Evolutionary conservation across 768 basidiomycete genomes (phyloP).

Genomic region (Rhodotorula paludigena): DNA sequence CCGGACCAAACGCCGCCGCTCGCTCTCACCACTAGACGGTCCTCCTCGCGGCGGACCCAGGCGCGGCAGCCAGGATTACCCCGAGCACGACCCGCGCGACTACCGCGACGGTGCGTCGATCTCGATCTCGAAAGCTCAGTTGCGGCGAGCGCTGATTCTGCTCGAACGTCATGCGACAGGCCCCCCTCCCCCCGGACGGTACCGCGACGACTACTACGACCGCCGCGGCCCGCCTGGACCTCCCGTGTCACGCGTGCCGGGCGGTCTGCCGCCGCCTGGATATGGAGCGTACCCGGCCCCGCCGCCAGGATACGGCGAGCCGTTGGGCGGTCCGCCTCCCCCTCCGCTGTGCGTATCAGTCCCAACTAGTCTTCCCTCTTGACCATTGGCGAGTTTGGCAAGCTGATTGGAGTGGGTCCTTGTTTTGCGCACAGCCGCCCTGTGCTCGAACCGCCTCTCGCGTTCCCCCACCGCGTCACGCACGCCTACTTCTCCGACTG

Average conservation of each 20-base stretch:
- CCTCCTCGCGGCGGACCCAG: not conserved
- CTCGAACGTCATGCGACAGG: not conserved
- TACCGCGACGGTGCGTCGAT: not conserved
- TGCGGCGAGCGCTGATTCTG: not conserved
- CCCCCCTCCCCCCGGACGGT: not conserved
- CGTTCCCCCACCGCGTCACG: conserved; percentile 30
- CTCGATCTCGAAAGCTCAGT: not conserved
- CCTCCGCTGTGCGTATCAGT: not conserved
- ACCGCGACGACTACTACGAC: not conserved
- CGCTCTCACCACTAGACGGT: not conserved
- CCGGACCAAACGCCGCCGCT: conserved; percentile 4
- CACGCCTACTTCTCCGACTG: conserved; percentile 39
- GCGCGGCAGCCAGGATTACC: not conserved
- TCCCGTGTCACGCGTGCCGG: too few relatives aligned
- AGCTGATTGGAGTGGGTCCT: too few relatives aligned
- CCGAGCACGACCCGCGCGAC: not conserved
- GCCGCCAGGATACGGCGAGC: not conserved
- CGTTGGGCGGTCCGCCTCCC: not conserved
- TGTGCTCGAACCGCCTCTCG: conserved; percentile 25
- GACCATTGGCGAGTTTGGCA: not conserved
- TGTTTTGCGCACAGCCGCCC: not conserved
- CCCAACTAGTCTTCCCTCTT: not conserved
- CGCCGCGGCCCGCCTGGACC: conserved; percentile 1
- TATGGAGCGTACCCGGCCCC: not conserved
- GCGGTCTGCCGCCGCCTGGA: not conserved